These are phyloP conservation scores for Coniochaeta sp. DNA, from an alignment of 2,329 filamentous ascomycete species.

Conservation along the genomic window DNA sequence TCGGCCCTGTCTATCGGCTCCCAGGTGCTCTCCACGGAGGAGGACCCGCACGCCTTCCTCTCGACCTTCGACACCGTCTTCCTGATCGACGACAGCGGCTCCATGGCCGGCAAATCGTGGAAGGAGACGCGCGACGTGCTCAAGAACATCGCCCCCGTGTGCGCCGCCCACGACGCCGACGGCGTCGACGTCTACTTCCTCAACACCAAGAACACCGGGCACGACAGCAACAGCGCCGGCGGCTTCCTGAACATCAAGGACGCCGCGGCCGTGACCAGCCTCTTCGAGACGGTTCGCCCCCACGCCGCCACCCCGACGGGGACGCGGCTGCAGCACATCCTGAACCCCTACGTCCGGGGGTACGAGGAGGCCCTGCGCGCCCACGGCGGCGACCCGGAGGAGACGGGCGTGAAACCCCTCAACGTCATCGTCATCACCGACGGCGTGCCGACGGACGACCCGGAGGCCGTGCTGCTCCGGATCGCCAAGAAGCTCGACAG, in stretches of 20 bases:
- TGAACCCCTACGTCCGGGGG: conserved; percentile 61
- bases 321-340: conserved; percentile 35
- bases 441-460: conserved; percentile 73
- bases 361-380: conserved; percentile 33
- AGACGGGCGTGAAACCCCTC: conserved; percentile 57
- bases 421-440: conserved; percentile 95
- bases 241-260: conserved; percentile 60
- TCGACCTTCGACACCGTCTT: conserved; percentile 78
- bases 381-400: conserved; percentile 25
- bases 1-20: conserved; percentile 6
- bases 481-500: conserved; percentile 64
- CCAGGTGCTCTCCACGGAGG: conserved; percentile 31
- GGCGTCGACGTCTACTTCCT: conserved; percentile 91
- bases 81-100: conserved; percentile 85
- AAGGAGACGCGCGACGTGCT: conserved; percentile 65
- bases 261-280: conserved; percentile 49
- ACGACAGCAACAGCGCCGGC: conserved; percentile 25
- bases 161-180: conserved; percentile 70
- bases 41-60: conserved; percentile 72
- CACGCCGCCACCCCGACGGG: conserved; percentile 68
- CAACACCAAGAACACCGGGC: conserved; percentile 48
- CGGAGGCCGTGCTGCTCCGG: conserved; percentile 59
- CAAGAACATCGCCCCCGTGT: conserved; percentile 70
- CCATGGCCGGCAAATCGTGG: conserved; percentile 77
- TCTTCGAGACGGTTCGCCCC: conserved; percentile 66